Evolutionary conservation across 306 rosid genomes (phyloP), one percentile per base, ranked within the genome.

Genomic region (Calophaca sinica): DNA sequence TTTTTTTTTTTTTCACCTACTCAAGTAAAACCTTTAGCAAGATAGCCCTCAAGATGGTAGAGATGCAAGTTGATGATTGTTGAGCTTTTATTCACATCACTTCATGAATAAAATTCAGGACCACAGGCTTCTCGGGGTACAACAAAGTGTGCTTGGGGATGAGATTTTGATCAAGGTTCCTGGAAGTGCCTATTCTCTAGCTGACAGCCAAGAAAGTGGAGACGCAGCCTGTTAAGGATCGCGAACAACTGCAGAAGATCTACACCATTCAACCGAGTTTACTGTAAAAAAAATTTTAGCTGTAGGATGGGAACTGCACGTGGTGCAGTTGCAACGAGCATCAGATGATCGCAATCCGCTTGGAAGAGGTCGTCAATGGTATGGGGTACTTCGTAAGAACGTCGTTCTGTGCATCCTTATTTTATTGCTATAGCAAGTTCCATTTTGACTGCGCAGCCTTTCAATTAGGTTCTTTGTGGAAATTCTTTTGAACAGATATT

Each of bases 161-260:
- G 91, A 89, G 62, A 88, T 89, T 78, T 78, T 88, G 46, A 88
- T 94, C 75, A 80, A 77, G 78, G 98, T 94, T 81, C 97, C 98
- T 7, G 96, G 97, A 75, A 94, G 98, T 83, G 91, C 98, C 33
- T 94, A 94, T 82, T 76, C 97, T 45, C 65, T 26, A 44, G 88
- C 67, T 51, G 58, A 80, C 58, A 52, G 44, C 74, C 63, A 42
- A 62, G 75, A 55, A 78, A 65, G 64, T 35, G 69, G 77, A 69
- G 73, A 61, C n/a, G 84, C 59, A 76, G 48, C 49, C 29, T 68
- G 60, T 80, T 74, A 48, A 72, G 51, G 45, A 68, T 60, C 12
- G 67, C 4, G 7, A 48, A 67, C 60, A 45, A 20, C 50, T 66
- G 28, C 50, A 14, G 31, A 20, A 7, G 52, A 31, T 65, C 61